These are phyloP conservation scores for Fusarium graminum DNA, from an alignment of 2,329 filamentous ascomycete genomes.

Conservation along the genomic window DNA sequence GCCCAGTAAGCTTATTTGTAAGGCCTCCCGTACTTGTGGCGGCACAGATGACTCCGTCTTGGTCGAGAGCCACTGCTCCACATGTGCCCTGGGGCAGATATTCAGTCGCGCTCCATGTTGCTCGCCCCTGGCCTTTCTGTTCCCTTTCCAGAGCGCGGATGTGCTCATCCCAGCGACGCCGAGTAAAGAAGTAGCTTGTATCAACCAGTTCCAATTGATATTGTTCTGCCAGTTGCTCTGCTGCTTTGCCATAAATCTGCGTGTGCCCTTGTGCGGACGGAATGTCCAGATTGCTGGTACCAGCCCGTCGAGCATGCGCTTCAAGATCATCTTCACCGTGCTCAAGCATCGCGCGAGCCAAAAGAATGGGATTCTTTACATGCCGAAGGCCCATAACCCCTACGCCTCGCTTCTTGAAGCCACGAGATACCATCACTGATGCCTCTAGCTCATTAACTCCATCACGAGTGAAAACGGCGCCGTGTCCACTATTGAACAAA, in stretches of 20 bases:
- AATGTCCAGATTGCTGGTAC: slow-evolving; percentile 53
- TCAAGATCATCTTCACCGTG: slow-evolving; percentile 72
- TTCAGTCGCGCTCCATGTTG: slow-evolving; percentile 70
- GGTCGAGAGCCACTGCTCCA: slow-evolving; percentile 84
- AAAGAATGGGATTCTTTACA: slow-evolving; percentile 83
- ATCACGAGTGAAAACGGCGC: slow-evolving; percentile 86
- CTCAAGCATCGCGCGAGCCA: slow-evolving; percentile 79
- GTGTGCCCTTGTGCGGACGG: slow-evolving; percentile 76
- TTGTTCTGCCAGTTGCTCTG: slow-evolving; percentile 74
- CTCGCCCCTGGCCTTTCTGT: slow-evolving; percentile 54
- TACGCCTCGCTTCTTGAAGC: slow-evolving; percentile 79
- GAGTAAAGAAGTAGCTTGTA: slow-evolving; percentile 82
- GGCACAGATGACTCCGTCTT: slow-evolving; percentile 78
- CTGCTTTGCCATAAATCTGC: slow-evolving; percentile 74
- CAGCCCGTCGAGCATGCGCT: slow-evolving; percentile 35
- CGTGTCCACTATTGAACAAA: slow-evolving; percentile 86
- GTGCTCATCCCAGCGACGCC: slow-evolving; percentile 84
- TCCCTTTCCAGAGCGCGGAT: slow-evolving; percentile 68
- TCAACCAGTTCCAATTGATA: slow-evolving; percentile 80
- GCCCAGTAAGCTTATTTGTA: slow-evolving; percentile 88
- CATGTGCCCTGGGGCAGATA: slow-evolving; percentile 87
- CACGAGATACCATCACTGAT: slow-evolving; percentile 84
- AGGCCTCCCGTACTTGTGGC: slow-evolving; percentile 79
- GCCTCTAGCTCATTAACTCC: slow-evolving; percentile 90
- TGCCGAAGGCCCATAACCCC: slow-evolving; percentile 79